Evolutionary conservation across 345 rosid genomes (phyloP), one percentile per base, ranked within the genome.

Genomic region (Eucalyptus rudis): DNA sequence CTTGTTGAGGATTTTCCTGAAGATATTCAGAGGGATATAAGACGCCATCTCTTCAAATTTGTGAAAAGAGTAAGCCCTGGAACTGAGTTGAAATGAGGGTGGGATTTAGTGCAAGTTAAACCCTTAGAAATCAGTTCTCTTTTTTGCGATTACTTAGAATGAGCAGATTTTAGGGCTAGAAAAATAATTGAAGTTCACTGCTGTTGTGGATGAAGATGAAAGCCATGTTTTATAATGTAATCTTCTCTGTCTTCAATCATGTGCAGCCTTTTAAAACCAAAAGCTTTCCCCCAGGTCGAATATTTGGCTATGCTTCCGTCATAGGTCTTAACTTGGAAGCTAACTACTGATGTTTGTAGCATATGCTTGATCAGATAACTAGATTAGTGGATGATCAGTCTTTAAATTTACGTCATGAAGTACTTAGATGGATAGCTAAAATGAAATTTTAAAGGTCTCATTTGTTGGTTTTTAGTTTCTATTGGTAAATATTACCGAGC

Each of bases 1-100:
- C 96, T 96, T 15, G 88, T 97, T 85, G 94, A 94, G 89, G 94
- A 94, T 92, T 92, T 97, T 93, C 98, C 99, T 7, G 99, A 97
- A 90, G 99, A 96, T 87, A 94, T 97, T 89, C 99, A 95, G 87
- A 94, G 95, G 92, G 98, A 97, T n/a, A 95, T 97, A 91, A 93
- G 97, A 90, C 94, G 97, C 44, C 98, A 97, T 85, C 97, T 96
- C 91, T 96, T 95, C 94, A 94, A 90, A 90, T 95, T 96, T 91
- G 94, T 96, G 89, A 93, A 96, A 90, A 94, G 95, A 87, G 99
- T 95, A 88, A 93, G 92, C 79, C 80, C 80, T 3, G 22, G 43
- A 31, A 68, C 22, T 68, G 43, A 31, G 43, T 17, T 66, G 43
- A 31, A 66, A 66, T 15, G 79, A 66, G 43, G 17, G 51, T 15